Base-by-base conservation (phyloP, 441 rosid genomes). In the Populus tomentosa region DNA sequence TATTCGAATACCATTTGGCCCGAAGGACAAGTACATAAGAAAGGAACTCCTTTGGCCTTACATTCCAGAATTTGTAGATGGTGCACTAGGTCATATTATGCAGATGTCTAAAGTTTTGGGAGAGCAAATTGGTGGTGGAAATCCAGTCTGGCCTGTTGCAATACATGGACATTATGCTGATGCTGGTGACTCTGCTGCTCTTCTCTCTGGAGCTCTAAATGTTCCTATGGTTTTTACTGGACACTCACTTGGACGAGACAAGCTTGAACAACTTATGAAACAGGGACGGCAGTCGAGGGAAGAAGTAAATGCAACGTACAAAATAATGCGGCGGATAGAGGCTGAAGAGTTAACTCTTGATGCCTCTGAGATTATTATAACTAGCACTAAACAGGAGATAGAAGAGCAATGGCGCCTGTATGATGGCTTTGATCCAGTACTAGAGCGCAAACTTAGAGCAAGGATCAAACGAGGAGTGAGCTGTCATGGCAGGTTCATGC, bases 161-260 rank as follows among this genome's bases (percentile, higher is more conserved):
- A 93, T 93, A 79, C 98, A 93, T 84, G 98, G 98, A 68, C 98
- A 93, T 79, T 93, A 91, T 78, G 98, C 98, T 56, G 97, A 93
- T 87, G 97, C 97, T 80, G 95, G 98, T 62, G 92, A 91, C 67
- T 88, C 94, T 24, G 86, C 92, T 73, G 95, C 97, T 71, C 92
- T 91, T 82, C 82, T 91, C 10, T 89, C 98, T 10, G 97, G 98
- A 81, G 95, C 97, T 71, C 87, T 93, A 32, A 93, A 93, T 75
- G 98, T 93, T 67, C 98, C 98, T 10, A 91, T 91, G 97, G 80
- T 91, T 77, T 88, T 93, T 59, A 93, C 95, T 76, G 98, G 97
- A 63, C 97, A 91, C 70, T 93, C 98, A 59, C 95, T 93, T 35
- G 98, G 98, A 24, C 88, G 98, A 35, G 98, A 93, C 84, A 93